Base-by-base conservation (phyloP, 768 basidiomycete genomes). In the Hypholoma sublateritium region DNA sequence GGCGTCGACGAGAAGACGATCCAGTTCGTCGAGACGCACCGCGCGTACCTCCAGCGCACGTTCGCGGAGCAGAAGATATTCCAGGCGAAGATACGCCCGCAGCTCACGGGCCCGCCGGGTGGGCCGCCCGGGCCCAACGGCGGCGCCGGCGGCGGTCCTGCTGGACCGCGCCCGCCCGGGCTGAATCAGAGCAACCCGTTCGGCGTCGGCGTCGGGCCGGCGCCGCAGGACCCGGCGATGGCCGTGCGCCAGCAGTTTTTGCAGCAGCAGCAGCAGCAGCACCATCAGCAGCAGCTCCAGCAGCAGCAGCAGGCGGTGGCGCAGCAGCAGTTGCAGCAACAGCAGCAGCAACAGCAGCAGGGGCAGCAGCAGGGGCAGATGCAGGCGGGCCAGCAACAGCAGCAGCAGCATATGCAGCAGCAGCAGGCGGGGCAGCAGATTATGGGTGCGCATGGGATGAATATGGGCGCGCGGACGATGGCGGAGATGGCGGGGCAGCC, bases 11-110 rank as follows among this genome's bases (percentile, higher is more conserved):
- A 84, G 19, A 60, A 73, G 46, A 68, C 83, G 53, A 85, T 91
- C 46, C 57, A 70, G 32, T 75, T 82, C 56, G 81, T 90, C 36
- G 89, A 91, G 62, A 60, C 62, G 3, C 67, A 87, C 62, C 82
- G 88, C 55, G 54, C 74, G n/a, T 65, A 69, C 28, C 61, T 84
- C 35, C 80, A 82, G 63, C 70, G 76, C 47, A 67, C 68, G 21
- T 61, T 63, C 2, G 66, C 72, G 46, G 80, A 80, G 25, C 72
- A 77, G 57, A 69, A 67, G 19, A 59, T 58, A 21, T 79, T 81
- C 60, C 66, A 70, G 62, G 57, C 71, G 59, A 58, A 57, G 57
- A 50, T 61, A 9, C 28, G 28, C 28, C 28, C 28, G 1, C 6
- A 5, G 28, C 28, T 32, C 19, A 55, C 54, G 24, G 25, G 14